Base-by-base conservation (phyloP, 768 basidiomycete genomes). In the Tylopilus rubrobrunneus region DNA sequence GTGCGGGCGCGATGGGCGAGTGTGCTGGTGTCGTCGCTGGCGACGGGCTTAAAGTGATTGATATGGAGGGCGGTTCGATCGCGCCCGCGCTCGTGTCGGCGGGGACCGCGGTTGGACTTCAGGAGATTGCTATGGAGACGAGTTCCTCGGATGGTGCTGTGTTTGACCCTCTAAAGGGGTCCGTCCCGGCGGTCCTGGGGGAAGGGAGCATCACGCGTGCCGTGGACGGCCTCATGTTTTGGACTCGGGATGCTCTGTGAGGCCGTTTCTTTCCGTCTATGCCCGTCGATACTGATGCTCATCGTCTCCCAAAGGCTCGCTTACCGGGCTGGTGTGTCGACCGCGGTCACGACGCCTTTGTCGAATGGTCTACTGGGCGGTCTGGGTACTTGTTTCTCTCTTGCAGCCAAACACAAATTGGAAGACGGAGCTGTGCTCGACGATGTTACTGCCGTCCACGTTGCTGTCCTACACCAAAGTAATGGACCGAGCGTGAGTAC, bases 301-400 rank as follows among this genome's bases (percentile, higher is more conserved):
- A 27, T 29, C 34, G 4, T 43, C 47, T 28, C 34, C 7, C 15
- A 14, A 59, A 92, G 89, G 31, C 63, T 88, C 39, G 88, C 91
- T 0, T 88, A 90, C 62, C 81, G 82, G 19, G 70, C 77, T 7
- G 91, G 92, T 4, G 86, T 94, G 3, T 89, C 89, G 2, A 78
- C 76, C 1, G 87, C 79, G 1, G 74, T 93, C 14, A 75, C 79
- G 0, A 78, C 84, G 0, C 92, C 91, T 0, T 63, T 70, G 7
- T 75, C 80, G 3, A 19, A 46, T 7, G 80, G 85, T 7, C 80
- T 89, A 59, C 64, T 89, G 33, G 67, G 74, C 0, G 92, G 92
- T 0, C 64, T 91, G 36, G 80, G 84, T 15, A 77, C 80, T 6
- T 76, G 79, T 11, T 85, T 90, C 67, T 78, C 78, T 19, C 76